Evolutionary conservation across 164 flowering plant genomes (phyloP).

Genomic region (Berberis thunbergii): DNA sequence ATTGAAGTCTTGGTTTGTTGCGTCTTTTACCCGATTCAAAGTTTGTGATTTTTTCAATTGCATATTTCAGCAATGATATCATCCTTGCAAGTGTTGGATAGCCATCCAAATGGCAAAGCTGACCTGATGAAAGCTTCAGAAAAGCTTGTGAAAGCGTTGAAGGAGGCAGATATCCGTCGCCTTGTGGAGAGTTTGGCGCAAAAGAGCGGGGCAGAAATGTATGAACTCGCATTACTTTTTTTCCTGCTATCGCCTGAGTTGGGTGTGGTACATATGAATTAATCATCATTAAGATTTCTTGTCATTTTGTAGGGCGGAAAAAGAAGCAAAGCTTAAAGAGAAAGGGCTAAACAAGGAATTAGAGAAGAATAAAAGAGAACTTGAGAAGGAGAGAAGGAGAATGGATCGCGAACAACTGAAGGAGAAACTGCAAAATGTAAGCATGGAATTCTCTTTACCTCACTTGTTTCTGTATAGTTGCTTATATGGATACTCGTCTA

Average conservation of each 20-base stretch:
- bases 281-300: background rate
- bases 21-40: no score
- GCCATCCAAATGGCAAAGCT: slow-evolving; percentile 16
- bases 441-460: background rate
- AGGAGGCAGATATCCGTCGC: slow-evolving; percentile 54
- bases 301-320: slow-evolving; percentile 46
- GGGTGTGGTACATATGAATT: background rate
- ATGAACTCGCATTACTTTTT: slow-evolving; percentile 17
- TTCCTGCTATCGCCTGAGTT: background rate
- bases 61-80: slow-evolving; percentile 47
- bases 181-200: slow-evolving; percentile 39
- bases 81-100: slow-evolving; percentile 33
- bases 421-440: slow-evolving; percentile 42
- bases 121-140: slow-evolving; percentile 54
- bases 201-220: slow-evolving; percentile 53
- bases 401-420: slow-evolving; percentile 54
- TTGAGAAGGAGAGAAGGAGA: slow-evolving; percentile 64
- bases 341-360: slow-evolving; percentile 47
- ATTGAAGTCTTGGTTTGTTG: no score
- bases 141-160: slow-evolving; percentile 49
- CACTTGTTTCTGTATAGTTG: no score
- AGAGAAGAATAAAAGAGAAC: slow-evolving; percentile 58
- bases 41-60: no score
- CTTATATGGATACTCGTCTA: background rate
- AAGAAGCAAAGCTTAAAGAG: slow-evolving; percentile 54